Conservation (phyloP, 208 protist genomes). For the Trypanosoma platydactyli region DNA sequence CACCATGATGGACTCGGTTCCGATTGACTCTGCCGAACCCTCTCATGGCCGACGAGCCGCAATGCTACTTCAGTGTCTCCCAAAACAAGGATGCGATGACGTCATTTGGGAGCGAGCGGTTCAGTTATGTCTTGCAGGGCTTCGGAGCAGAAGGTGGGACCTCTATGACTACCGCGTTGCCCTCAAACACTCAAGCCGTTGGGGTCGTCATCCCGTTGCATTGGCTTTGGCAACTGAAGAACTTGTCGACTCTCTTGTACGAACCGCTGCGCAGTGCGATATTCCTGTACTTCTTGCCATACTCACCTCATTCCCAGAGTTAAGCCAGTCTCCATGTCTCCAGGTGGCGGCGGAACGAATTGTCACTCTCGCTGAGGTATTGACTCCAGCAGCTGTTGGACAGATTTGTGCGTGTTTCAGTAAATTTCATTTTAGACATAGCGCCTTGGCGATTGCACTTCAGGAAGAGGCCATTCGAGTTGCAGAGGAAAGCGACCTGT, state of each 20-base stretch:
- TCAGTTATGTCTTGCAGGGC: slow-evolving; percentile 12
- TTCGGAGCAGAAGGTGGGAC: slow-evolving; percentile 26
- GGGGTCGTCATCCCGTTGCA: slow-evolving; percentile 27
- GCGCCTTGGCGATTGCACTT: slow-evolving; percentile 42
- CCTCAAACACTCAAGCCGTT: slow-evolving; percentile 16
- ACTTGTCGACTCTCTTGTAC: slow-evolving; percentile 21
- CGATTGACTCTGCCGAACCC: slow-evolving; percentile 31
- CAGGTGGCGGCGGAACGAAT: slow-evolving; percentile 39
- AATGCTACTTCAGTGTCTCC: slow-evolving; percentile 29
- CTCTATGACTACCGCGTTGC: slow-evolving; percentile 27
- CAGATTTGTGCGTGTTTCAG: slow-evolving; percentile 57
- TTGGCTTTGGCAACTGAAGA: slow-evolving; percentile 25
- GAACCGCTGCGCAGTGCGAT: slow-evolving; percentile 22
- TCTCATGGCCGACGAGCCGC: slow-evolving; percentile 29
- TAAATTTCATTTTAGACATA: slow-evolving; percentile 36
- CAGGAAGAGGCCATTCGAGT: slow-evolving; percentile 64
- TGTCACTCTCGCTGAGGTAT: slow-evolving; percentile 31
- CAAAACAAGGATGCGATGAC: slow-evolving; percentile 31
- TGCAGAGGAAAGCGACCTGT: slow-evolving; percentile 64
- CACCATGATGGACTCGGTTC: slow-evolving; percentile 31
- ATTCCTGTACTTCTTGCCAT: slow-evolving; percentile 30
- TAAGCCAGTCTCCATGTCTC: slow-evolving; percentile 33
- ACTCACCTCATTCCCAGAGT: slow-evolving; percentile 45
- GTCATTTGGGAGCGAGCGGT: slow-evolving; percentile 35
- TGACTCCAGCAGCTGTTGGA: slow-evolving; percentile 45